Percentiles rank a stretch among this genome's conserved stretches.
These are phyloP conservation scores for Cystobasidium ongulense DNA, from an alignment of 768 basidiomycete genomes.

Conservation along the genomic window DNA sequence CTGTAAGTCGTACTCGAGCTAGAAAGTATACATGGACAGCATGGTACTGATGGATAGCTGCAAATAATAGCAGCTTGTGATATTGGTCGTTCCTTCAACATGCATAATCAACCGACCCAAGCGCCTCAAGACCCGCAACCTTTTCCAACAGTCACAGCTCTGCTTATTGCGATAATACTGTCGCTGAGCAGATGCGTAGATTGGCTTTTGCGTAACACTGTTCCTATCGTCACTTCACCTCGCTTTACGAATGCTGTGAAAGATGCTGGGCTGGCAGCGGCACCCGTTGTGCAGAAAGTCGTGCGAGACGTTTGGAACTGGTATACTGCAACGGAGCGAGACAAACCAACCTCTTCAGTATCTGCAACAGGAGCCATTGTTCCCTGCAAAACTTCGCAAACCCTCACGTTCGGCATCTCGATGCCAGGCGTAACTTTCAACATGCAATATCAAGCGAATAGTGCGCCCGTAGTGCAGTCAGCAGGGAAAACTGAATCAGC, in stretches of 20 bases:
- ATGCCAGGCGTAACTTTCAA: constrained; percentile 1
- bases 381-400: background rate
- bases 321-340: background rate
- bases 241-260: background rate
- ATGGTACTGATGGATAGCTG: no score
- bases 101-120: no score
- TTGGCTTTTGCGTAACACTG: background rate
- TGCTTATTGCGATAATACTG: background rate
- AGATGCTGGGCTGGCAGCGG: background rate
- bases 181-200: background rate
- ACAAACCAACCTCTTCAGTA: background rate
- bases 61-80: no score
- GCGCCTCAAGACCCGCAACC: background rate
- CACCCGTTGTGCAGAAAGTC: background rate
- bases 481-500: background rate
- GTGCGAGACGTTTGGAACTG: background rate
- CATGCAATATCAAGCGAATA: background rate
- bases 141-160: background rate
- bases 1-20: no score
- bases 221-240: background rate
- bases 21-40: no score
- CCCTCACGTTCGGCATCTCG: background rate
- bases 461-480: background rate
- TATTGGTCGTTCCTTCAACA: no score
- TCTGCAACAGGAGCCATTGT: background rate